A percentile compares a stretch with the other conserved stretches of the same genome.
phyloP scores from a whole-genome alignment of 164 flowering plant genomes.

The Tinospora cordifolia region DNA sequence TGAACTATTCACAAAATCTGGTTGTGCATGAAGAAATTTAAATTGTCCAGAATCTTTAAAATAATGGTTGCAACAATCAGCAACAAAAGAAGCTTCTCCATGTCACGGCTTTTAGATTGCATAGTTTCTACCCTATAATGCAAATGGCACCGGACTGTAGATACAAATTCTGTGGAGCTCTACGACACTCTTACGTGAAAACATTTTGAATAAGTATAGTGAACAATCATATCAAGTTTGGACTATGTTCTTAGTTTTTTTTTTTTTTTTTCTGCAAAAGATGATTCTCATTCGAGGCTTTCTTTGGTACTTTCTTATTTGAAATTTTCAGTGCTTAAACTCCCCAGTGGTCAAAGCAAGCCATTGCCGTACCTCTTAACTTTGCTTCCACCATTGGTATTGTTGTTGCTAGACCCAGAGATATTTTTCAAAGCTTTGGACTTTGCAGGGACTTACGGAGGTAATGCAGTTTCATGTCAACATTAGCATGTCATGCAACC shows the following conservation, averaged over 20 bases:
- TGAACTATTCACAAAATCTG: no score
- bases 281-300: neutral
- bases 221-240: neutral
- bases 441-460: conserved; percentile 99
- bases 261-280: neutral
- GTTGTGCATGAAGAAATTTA: no score
- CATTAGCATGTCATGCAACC: neutral
- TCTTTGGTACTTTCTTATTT: neutral
- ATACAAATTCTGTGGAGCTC: neutral
- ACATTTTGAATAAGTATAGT: no score
- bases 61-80: no score
- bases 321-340: conserved; percentile 63
- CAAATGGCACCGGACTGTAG: neutral
- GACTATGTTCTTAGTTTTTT: neutral
- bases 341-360: conserved; percentile 59
- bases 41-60: no score
- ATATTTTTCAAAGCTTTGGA: conserved; percentile 93
- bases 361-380: conserved; percentile 70
- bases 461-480: conserved; percentile 28
- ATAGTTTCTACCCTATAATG: neutral
- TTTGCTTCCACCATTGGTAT: conserved; percentile 65
- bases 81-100: no score
- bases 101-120: neutral
- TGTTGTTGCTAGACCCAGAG: conserved; percentile 82
- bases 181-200: neutral